These are phyloP conservation scores for Backusella sp. DNA, from an alignment of 192 early-diverging fungal genomes.

Conservation along the genomic window DNA sequence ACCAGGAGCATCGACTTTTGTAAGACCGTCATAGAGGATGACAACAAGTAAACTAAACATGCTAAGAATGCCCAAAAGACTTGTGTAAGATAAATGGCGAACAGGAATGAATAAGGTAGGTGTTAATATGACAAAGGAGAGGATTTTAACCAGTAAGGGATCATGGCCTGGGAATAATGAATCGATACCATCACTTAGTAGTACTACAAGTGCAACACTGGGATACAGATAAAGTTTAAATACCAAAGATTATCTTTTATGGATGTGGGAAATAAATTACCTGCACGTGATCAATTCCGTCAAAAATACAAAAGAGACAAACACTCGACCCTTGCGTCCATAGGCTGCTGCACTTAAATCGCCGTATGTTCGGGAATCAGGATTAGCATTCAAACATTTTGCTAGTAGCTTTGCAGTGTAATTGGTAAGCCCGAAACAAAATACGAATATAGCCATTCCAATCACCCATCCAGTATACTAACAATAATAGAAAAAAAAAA, in stretches of 20 bases:
- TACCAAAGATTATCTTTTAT: neutral
- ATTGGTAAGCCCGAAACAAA: slow-evolving; percentile 43
- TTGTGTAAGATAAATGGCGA: slow-evolving; percentile 49
- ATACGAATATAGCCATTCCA: slow-evolving; percentile 50
- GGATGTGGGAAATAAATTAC: slow-evolving; percentile 16
- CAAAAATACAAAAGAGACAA: slow-evolving; percentile 34
- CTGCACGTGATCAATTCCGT: slow-evolving; percentile 40
- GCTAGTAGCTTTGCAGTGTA: slow-evolving; percentile 63
- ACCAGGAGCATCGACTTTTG: slow-evolving; percentile 50
- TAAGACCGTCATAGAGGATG: slow-evolving; percentile 58
- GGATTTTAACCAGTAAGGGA: slow-evolving; percentile 43
- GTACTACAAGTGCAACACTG: slow-evolving; percentile 42
- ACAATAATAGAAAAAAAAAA: neutral
- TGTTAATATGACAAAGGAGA: slow-evolving; percentile 46
- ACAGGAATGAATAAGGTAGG: slow-evolving; percentile 52
- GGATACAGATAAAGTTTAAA: slow-evolving; percentile 9
- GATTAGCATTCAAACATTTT: slow-evolving; percentile 43
- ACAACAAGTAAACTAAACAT: slow-evolving; percentile 53
- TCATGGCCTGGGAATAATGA: slow-evolving; percentile 33
- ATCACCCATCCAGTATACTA: slow-evolving; percentile 56
- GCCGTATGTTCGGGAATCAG: slow-evolving; percentile 41
- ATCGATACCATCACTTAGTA: slow-evolving; percentile 39
- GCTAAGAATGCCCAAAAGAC: slow-evolving; percentile 58
- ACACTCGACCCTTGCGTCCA: slow-evolving; percentile 30
- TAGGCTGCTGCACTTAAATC: slow-evolving; percentile 42